Base-by-base conservation (phyloP, 2,329 filamentous ascomycete species). In the Verticillium longisporum region DNA sequence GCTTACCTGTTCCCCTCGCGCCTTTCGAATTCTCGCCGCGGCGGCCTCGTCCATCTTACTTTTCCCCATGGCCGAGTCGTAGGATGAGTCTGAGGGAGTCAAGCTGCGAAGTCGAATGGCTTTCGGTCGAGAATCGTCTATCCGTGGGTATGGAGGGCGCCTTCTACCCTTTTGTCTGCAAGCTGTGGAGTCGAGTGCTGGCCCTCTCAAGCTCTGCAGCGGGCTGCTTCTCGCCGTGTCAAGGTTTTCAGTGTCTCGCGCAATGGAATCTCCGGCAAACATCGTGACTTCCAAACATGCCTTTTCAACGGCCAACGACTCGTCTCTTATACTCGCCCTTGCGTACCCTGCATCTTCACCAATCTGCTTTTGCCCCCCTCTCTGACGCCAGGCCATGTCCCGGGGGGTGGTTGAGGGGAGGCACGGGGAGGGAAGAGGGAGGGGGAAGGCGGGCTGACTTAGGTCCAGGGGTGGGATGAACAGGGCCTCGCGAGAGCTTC, bases 1-100 rank as follows among this genome's bases (percentile, higher is more conserved):
- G 64, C 69, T 63, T 64, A 78, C 77, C 64, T 75, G 74, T 15
- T 72, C 72, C 13, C 78, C 78, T 41, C 74, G 71, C 3, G 77
- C 72, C 61, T 72, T 77, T 36, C 71, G 70, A 62, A 80, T 80
- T 58, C 77, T 71, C 56, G 73, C 73, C 2, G 73, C 77, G 5
- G 75, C 74, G 15, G 73, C 72, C 3, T 75, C 71, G 63, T 79
- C 76, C 77, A 80, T 80, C 63, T 74, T 77, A 32, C 65, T 61
- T n/a, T 63, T 64, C n/a, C 33, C 56, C 59, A 64, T 64, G n/a
- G 9, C 45, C 13, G n/a, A 18, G 45, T 10, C n/a, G 9, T 7
- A 21, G 21, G 18, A 50, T 21, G 15, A 10, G n/a, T 10, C 18
- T n/a, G n/a, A 21, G 18, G 45, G 10, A 21, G 45, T 4, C 18